Conservation (phyloP, 306 rosid genomes). For the Prosopis cineraria region DNA sequence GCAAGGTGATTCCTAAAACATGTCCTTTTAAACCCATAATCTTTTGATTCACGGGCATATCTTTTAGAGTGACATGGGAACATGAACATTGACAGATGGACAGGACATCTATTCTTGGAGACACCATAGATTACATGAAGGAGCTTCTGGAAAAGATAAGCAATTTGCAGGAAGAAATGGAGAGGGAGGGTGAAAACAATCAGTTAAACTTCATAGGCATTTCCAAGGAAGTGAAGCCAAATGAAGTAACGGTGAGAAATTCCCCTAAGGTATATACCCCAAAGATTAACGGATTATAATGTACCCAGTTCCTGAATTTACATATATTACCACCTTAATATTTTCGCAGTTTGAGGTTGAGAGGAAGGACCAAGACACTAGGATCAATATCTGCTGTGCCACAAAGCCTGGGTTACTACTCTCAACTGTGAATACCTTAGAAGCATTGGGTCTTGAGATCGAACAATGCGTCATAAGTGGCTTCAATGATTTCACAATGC, state of each 20-base stretch:
- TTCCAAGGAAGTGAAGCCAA: constrained; percentile 68
- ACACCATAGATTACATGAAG: constrained; percentile 93
- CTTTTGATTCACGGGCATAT: not conserved
- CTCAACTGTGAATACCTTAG: constrained; percentile 82
- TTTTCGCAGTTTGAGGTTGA: constrained; percentile 82
- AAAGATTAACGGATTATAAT: not conserved
- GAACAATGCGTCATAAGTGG: constrained; percentile 94
- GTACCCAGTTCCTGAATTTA: constrained; percentile 5
- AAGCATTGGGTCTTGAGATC: constrained; percentile 89
- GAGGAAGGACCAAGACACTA: constrained; percentile 69
- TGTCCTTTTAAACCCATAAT: not conserved
- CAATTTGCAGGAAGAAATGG: constrained; percentile 69
- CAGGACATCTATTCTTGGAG: constrained; percentile 97
- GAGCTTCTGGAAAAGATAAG: constrained; percentile 86
- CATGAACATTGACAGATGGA: constrained; percentile 65
- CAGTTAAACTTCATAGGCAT: constrained; percentile 51
- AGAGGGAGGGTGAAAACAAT: constrained; percentile 31
- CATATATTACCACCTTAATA: not conserved
- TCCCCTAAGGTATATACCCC: constrained; percentile 75
- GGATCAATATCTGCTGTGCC: constrained; percentile 82
- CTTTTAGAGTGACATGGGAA: constrained; percentile 28
- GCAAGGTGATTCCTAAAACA: constrained; percentile 63
- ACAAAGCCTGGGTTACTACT: constrained; percentile 82
- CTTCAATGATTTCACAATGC: constrained; percentile 88
- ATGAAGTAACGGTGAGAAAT: constrained; percentile 71